phyloP scores from a whole-genome alignment of 2,329 filamentous ascomycete species.

The Herpotrichia juniperi region DNA sequence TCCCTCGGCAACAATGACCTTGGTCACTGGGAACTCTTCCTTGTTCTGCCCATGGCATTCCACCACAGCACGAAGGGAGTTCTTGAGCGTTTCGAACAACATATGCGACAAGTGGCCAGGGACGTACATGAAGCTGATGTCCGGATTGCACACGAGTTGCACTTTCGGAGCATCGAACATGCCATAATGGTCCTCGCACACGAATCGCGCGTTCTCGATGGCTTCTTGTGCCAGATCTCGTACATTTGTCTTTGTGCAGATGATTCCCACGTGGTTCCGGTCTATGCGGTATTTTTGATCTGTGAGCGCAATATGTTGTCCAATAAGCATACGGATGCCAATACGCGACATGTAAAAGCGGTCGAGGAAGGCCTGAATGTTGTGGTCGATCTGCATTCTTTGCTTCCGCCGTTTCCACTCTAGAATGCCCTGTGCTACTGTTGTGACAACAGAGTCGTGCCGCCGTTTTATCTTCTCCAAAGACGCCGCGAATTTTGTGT shows the following conservation, averaged over 20 bases:
- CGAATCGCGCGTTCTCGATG: slow-evolving; percentile 98
- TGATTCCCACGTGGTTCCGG: slow-evolving; percentile 95
- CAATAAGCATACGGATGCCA: slow-evolving; percentile 98
- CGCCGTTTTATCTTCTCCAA: slow-evolving; percentile 93
- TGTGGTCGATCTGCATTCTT: slow-evolving; percentile 97
- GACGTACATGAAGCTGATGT: slow-evolving; percentile 99
- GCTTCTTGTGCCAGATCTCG: slow-evolving; percentile 93
- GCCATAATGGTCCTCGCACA: slow-evolving; percentile 98
- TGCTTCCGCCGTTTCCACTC: slow-evolving; percentile 97
- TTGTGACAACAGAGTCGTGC: slow-evolving; percentile 97
- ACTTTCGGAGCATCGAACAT: slow-evolving; percentile 96
- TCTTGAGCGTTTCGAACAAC: slow-evolving; percentile 99
- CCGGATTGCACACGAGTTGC: slow-evolving; percentile 91
- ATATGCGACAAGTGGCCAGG: slow-evolving; percentile 98
- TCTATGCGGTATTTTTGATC: slow-evolving; percentile 90
- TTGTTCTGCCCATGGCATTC: slow-evolving; percentile 95
- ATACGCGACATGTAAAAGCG: slow-evolving; percentile 99
- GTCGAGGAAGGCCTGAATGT: slow-evolving; percentile 96
- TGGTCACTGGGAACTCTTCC: slow-evolving; percentile 94
- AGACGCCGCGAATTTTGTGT: slow-evolving; percentile 85
- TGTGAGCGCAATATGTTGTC: slow-evolving; percentile 95
- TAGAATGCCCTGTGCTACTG: slow-evolving; percentile 94
- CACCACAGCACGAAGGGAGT: slow-evolving; percentile 94
- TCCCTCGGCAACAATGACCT: slow-evolving; percentile 96
- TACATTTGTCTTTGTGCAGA: slow-evolving; percentile 98